Conservation (phyloP, 495 filamentous ascomycete genomes). For the Pyrenopolyporus hunteri region DNA sequence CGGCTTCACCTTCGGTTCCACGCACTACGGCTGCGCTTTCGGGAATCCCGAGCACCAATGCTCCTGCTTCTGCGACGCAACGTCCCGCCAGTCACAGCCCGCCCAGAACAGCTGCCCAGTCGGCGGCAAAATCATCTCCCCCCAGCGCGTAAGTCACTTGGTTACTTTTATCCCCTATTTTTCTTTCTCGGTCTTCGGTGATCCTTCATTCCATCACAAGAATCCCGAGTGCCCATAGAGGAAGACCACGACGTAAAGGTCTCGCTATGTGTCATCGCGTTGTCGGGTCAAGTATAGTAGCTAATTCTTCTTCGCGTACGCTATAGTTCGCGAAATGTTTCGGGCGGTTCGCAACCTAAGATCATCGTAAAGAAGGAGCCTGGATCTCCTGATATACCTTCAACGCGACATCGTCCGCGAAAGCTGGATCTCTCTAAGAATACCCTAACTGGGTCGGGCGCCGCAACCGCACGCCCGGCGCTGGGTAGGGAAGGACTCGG, state of each 20-base stretch:
- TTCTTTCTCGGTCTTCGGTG: conserved; percentile 35
- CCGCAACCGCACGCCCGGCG: conserved; percentile 69
- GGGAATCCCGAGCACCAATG: conserved; percentile 47
- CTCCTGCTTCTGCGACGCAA: conserved; percentile 43
- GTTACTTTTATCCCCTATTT: conserved; percentile 25
- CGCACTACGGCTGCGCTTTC: conserved; percentile 52
- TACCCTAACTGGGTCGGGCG: conserved; percentile 59
- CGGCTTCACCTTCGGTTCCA: conserved; percentile 51
- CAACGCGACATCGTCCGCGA: conserved; percentile 80
- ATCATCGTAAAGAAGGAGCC: conserved; percentile 98
- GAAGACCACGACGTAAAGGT: conserved; percentile 5
- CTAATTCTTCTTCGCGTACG: conserved; percentile 17
- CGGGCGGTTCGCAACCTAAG: conserved; percentile 63
- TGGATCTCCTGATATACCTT: conserved; percentile 77
- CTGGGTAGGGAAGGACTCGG: conserved; percentile 80
- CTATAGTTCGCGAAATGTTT: conserved; percentile 58
- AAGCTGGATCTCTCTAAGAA: conserved; percentile 88
- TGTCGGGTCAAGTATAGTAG: conserved; percentile 21
- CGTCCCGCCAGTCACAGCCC: conserved; percentile 59
- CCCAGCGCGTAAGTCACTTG: conserved; percentile 56
- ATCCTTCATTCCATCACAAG: conserved; percentile 39
- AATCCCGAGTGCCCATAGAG: conserved; percentile 31
- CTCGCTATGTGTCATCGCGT: conserved; percentile 18
- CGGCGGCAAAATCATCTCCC: conserved; percentile 55
- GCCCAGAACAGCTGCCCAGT: conserved; percentile 47